These are phyloP conservation scores for Orbilia oligospora DNA, from an alignment of 2,329 filamentous ascomycete species.

Conservation along the genomic window DNA sequence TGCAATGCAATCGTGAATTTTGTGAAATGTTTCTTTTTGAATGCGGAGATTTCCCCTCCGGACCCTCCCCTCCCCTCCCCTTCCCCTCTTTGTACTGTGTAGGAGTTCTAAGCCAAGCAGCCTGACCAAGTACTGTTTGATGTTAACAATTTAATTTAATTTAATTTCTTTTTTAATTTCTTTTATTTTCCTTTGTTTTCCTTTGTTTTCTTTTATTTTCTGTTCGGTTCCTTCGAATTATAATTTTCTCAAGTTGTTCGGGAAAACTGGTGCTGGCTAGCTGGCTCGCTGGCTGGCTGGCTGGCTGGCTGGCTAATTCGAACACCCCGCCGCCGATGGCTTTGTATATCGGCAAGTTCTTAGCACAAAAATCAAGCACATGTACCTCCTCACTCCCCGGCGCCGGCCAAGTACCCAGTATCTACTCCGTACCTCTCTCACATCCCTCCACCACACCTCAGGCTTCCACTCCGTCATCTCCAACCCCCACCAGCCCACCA, in stretches of 20 bases:
- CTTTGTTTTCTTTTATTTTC: background rate
- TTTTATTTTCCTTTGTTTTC: background rate
- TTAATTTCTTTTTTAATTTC: background rate
- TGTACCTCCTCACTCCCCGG: conserved; percentile 13
- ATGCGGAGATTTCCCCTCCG: background rate
- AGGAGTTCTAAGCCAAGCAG: too few relatives aligned
- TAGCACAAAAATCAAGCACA: too few relatives aligned
- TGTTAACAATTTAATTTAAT: background rate
- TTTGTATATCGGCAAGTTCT: background rate
- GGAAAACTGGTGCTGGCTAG: too few relatives aligned
- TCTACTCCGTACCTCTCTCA: too few relatives aligned
- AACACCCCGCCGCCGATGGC: conserved; percentile 35
- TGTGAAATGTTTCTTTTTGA: background rate
- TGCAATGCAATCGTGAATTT: background rate
- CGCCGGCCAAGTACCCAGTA: conserved; percentile 6
- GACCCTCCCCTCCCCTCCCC: too few relatives aligned
- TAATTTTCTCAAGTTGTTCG: conserved; percentile 7
- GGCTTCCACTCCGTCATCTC: conserved; percentile 26
- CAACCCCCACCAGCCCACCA: conserved; percentile 33
- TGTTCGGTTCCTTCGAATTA: background rate
- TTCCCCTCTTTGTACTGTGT: background rate
- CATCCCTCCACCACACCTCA: conserved; percentile 1
- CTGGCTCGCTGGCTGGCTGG: background rate
- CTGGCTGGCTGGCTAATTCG: conserved; percentile 7
- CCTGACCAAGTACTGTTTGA: background rate